Base-by-base conservation (phyloP, 1,139 yeast species). In the Yamadazyma spencermartinsiae region DNA sequence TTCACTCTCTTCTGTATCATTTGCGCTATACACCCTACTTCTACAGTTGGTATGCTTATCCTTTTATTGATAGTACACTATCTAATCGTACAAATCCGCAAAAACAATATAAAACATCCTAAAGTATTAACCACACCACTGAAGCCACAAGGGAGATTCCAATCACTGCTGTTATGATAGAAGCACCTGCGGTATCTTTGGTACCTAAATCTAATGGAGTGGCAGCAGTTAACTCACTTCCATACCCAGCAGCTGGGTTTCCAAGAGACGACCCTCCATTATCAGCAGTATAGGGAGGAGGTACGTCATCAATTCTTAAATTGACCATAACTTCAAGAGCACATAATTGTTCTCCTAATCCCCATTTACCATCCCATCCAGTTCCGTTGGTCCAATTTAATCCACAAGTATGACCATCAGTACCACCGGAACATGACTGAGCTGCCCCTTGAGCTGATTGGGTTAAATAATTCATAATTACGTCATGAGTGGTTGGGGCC, bases 341-440 rank as follows among this genome's bases (percentile, higher is more conserved):
- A 35, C 80, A 63, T 86, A 90, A 86, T 61, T 90, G 96, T 62
- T 90, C 97, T 46, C 98, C 98, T 29, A 90, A 72, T n/a, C 98
- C 98, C 51, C 77, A 89, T 35, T 52, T 58, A 2, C 81, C 83
- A 61, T 90, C 98, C 85, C 89, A 90, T n/a, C 77, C 76, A 2
- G 56, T 46, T 34, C 63, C 68, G 21, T 63, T 55, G 31, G 76
- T 65, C 98, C 98, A 90, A 55, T 84, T 75, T 42, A 79, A 60
- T 30, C 97, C 97, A 68, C 98, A 90, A 0, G 97, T 89, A 54
- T 85, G 87, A 11, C 89, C 88, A 65, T 89, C 96, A 3, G 63
- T 45, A 58, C 97, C 97, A 52, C 97, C 97, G 2, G 80, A 66
- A 63, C 98, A 90, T 0, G 94, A 77, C 33, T 67, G 65, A 1